These are phyloP conservation scores for Hypoxylon sp. DNA, from an alignment of 2,329 filamentous ascomycete species.

Conservation along the genomic window DNA sequence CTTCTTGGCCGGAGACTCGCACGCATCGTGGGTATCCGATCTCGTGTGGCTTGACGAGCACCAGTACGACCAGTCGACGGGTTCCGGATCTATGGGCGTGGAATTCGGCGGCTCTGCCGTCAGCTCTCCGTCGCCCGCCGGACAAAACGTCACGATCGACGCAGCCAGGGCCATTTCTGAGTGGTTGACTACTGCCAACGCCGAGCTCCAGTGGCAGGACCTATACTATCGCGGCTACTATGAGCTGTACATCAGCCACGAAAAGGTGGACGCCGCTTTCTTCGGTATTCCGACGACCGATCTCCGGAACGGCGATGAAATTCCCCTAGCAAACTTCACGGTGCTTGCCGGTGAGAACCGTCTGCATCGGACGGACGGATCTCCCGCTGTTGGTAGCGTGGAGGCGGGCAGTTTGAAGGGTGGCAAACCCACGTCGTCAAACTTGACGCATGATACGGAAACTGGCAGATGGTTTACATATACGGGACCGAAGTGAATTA, in stretches of 20 bases:
- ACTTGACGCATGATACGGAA: constrained; percentile 71
- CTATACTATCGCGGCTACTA: constrained; percentile 74
- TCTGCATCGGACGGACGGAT: constrained; percentile 50
- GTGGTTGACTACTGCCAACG: constrained; percentile 60
- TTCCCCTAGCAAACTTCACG: constrained; percentile 71
- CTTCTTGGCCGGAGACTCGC: constrained; percentile 70
- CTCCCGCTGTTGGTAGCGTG: constrained; percentile 41
- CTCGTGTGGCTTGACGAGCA: constrained; percentile 61
- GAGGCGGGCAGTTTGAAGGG: constrained; percentile 63
- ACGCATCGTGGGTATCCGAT: constrained; percentile 68
- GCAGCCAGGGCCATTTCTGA: constrained; percentile 59
- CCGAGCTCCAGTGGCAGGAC: constrained; percentile 72
- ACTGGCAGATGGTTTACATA: constrained; percentile 43
- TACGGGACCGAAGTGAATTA: constrained; percentile 6
- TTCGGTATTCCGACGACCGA: constrained; percentile 64
- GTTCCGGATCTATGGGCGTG: constrained; percentile 60
- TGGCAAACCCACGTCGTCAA: constrained; percentile 43
- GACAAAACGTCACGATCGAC: constrained; percentile 66
- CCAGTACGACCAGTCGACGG: constrained; percentile 59
- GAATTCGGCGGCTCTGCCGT: constrained; percentile 70
- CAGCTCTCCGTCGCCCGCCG: constrained; percentile 66
- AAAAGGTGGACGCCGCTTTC: constrained; percentile 66
- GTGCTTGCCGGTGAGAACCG: constrained; percentile 67
- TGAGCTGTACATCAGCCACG: constrained; percentile 66
- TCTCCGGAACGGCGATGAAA: constrained; percentile 66